Conservation (phyloP, 2,329 filamentous ascomycete species). For the Fusarium sp. region DNA sequence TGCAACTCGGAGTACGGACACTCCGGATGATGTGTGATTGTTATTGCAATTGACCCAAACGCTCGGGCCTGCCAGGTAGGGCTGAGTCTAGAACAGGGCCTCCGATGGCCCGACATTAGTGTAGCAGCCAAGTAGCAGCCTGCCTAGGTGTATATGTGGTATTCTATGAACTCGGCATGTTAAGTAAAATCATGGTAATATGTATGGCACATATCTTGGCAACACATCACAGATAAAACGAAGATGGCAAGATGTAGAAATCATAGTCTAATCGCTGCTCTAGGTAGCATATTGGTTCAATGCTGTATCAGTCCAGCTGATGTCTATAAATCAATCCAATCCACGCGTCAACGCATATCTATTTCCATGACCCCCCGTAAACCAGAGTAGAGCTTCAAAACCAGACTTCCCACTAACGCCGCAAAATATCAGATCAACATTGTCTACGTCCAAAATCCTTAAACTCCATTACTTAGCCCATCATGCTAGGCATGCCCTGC, state of each 20-base stretch:
- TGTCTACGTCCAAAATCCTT: neutral
- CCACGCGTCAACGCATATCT: neutral
- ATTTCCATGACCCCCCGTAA: neutral
- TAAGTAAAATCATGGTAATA: neutral
- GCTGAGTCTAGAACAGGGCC: conserved; percentile 29
- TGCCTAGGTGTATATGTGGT: no score
- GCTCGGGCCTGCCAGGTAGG: conserved; percentile 8
- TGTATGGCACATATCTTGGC: neutral
- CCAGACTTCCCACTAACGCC: neutral
- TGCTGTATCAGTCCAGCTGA: neutral
- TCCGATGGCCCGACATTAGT: conserved; percentile 6
- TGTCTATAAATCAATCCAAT: neutral
- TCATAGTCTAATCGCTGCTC: neutral
- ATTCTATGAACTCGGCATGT: no score
- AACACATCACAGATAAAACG: neutral
- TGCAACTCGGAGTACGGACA: conserved; percentile 5
- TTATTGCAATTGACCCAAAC: no score
- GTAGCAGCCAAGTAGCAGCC: no score
- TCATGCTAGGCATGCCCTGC: conserved; percentile 39
- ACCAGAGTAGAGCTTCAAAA: neutral
- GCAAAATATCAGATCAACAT: neutral
- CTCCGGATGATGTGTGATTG: neutral
- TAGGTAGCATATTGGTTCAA: neutral
- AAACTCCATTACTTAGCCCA: conserved; percentile 22
- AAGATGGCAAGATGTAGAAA: neutral